Percentiles rank a stretch among this genome's conserved stretches.
These are phyloP conservation scores for Sherardia arvensis DNA, from an alignment of 257 asterid genomes.

Conservation along the genomic window DNA sequence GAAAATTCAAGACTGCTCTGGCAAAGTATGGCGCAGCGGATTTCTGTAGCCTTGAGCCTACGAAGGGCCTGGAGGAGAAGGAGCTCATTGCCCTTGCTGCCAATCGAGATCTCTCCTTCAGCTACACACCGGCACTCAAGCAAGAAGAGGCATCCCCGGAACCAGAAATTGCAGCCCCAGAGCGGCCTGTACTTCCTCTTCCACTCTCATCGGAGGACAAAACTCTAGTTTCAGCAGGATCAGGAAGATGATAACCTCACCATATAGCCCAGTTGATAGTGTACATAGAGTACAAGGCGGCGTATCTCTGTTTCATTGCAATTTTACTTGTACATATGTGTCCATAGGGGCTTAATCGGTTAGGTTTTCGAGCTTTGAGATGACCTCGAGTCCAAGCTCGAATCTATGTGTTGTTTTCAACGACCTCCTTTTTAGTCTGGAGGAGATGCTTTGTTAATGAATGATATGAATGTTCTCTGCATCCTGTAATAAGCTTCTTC, in stretches of 20 bases:
- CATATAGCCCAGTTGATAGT: background rate
- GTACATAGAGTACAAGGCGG: background rate
- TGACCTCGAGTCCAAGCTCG: constrained; percentile 7
- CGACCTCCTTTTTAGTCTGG: background rate
- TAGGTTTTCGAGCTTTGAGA: constrained; percentile 1
- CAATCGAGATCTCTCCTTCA: constrained; percentile 26
- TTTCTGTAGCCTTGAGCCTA: constrained; percentile 21
- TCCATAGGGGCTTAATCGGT: background rate
- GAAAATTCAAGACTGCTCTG: constrained; percentile 33
- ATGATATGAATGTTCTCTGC: background rate
- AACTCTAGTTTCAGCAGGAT: background rate
- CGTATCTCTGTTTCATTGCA: background rate
- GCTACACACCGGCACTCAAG: constrained; percentile 17
- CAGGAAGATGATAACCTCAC: constrained; percentile 2
- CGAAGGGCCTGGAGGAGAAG: constrained; percentile 37
- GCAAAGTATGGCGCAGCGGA: constrained; percentile 27
- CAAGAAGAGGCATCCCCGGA: constrained; percentile 8
- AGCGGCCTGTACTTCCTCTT: constrained; percentile 12
- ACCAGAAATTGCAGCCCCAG: constrained; percentile 2
- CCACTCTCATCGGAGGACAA: constrained; percentile 1
- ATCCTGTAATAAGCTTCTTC: background rate
- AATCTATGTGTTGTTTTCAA: background rate
- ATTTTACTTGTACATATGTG: background rate
- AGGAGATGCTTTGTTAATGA: background rate
- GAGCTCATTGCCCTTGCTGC: constrained; percentile 31